Conservation (phyloP, 1,284 basidiomycete genomes). For the Pseudozyma hubeiensis region DNA sequence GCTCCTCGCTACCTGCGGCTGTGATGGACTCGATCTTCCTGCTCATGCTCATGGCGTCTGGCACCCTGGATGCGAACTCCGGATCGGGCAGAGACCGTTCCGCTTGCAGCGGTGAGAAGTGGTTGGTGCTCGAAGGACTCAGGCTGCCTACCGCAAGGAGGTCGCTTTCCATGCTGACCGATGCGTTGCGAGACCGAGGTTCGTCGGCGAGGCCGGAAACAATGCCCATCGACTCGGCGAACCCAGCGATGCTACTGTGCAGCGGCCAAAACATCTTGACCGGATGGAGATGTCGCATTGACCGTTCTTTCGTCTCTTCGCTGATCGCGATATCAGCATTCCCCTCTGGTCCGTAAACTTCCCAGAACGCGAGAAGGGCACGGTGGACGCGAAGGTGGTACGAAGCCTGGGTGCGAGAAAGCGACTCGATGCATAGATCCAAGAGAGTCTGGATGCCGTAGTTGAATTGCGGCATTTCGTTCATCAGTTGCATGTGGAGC, state of each 20-base stretch:
- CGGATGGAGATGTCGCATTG: conserved; percentile 45
- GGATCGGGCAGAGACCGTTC: conserved; percentile 18
- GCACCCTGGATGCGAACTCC: conserved; percentile 35
- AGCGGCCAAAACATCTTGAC: conserved; percentile 57
- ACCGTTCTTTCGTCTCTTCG: conserved; percentile 38
- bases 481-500: conserved; percentile 68
- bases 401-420: conserved; percentile 64
- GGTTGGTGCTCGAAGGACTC: conserved; percentile 30
- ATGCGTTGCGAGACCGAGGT: conserved; percentile 13
- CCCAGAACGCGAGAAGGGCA: conserved; percentile 47
- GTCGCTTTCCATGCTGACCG: conserved; percentile 34
- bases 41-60: conserved; percentile 24
- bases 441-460: conserved; percentile 67
- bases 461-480: conserved; percentile 69
- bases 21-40: conserved; percentile 39
- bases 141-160: conserved; percentile 15
- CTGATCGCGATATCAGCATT: conserved; percentile 36
- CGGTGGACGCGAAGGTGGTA: conserved; percentile 57
- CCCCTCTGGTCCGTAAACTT: conserved; percentile 26
- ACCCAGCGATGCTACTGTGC: conserved; percentile 35
- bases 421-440: conserved; percentile 66
- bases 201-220: conserved; percentile 10
- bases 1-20: conserved; percentile 27
- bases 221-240: conserved; percentile 46
- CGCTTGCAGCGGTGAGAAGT: conserved; percentile 39